These are phyloP conservation scores for Amphicarpaea edgeworthii DNA, from an alignment of 306 rosid genomes.

Conservation along the genomic window DNA sequence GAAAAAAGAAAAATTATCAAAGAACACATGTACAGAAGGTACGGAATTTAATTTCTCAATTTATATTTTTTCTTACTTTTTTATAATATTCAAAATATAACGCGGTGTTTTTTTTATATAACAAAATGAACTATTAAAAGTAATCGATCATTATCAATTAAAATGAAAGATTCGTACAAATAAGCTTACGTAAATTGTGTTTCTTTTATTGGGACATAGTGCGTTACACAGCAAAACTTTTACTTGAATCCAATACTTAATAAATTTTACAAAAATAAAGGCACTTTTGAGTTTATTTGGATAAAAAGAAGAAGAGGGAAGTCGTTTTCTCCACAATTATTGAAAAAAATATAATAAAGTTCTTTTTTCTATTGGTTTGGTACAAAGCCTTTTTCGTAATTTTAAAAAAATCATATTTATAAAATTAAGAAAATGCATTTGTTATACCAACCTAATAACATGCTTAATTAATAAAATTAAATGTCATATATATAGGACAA, in stretches of 20 bases:
- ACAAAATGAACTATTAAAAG: background rate
- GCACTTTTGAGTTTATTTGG: background rate
- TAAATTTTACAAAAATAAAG: background rate
- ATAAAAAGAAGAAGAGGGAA: background rate
- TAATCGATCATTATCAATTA: background rate
- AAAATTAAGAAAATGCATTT: background rate
- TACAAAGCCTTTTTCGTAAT: background rate
- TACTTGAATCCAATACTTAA: background rate
- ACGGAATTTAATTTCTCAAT: background rate
- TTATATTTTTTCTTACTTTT: background rate
- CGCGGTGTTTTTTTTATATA: background rate
- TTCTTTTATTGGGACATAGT: background rate
- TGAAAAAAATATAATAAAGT: background rate
- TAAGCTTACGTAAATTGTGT: background rate
- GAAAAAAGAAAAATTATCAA: too few relatives aligned
- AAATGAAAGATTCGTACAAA: background rate
- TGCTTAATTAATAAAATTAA: background rate
- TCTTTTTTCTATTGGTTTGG: background rate
- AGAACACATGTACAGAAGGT: too few relatives aligned
- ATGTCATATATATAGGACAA: background rate
- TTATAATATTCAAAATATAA: background rate
- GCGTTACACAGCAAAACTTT: background rate
- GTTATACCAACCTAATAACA: background rate
- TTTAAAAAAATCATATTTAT: background rate
- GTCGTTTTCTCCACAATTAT: background rate